A percentile compares a stretch with the other conserved stretches of the same genome.
Conservation (phyloP, 1,139 yeast genomes). For the Saccharomyces hybrid region DNA sequence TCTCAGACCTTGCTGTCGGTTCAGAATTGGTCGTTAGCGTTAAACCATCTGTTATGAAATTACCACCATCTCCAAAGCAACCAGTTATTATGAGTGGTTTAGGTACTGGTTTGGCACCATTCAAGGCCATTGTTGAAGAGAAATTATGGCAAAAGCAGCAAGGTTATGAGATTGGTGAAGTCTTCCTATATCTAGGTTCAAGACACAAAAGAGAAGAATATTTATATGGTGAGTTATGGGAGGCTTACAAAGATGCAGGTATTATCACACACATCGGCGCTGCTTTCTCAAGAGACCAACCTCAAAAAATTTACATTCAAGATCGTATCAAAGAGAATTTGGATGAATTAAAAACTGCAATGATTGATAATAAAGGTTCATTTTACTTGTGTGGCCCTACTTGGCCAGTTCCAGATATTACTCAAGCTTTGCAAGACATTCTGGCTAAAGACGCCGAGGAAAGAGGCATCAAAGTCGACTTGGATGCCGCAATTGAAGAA, state of each 20-base stretch:
- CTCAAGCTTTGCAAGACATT: conserved; percentile 82
- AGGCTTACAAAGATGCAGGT: conserved; percentile 89
- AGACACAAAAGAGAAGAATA: conserved; percentile 95
- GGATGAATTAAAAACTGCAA: conserved; percentile 66
- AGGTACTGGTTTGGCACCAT: conserved; percentile 98
- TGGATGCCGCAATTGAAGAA: conserved; percentile 77
- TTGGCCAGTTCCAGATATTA: conserved; percentile 98
- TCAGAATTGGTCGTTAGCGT: conserved; percentile 88
- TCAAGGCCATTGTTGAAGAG: conserved; percentile 95
- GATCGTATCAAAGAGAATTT: conserved; percentile 80
- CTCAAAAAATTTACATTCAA: conserved; percentile 89
- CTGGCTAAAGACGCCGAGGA: conserved; percentile 61
- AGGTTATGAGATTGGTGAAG: conserved; percentile 83
- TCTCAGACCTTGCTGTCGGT: conserved; percentile 72
- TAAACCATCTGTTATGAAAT: conserved; percentile 94
- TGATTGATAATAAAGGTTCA: conserved; percentile 71
- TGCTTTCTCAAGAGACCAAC: conserved; percentile 97
- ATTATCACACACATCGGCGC: conserved; percentile 93
- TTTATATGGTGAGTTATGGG: conserved; percentile 95
- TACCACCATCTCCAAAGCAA: conserved; percentile 77
- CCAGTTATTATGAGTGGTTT: conserved; percentile 96
- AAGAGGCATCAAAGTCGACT: conserved; percentile 61
- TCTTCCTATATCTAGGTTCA: conserved; percentile 84
- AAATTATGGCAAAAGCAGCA: conserved; percentile 88
- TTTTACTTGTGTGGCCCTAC: conserved; percentile 98